Evolutionary conservation across 2,329 filamentous ascomycete genomes (phyloP).

Genomic region (Coniochaeta hoffmannii): DNA sequence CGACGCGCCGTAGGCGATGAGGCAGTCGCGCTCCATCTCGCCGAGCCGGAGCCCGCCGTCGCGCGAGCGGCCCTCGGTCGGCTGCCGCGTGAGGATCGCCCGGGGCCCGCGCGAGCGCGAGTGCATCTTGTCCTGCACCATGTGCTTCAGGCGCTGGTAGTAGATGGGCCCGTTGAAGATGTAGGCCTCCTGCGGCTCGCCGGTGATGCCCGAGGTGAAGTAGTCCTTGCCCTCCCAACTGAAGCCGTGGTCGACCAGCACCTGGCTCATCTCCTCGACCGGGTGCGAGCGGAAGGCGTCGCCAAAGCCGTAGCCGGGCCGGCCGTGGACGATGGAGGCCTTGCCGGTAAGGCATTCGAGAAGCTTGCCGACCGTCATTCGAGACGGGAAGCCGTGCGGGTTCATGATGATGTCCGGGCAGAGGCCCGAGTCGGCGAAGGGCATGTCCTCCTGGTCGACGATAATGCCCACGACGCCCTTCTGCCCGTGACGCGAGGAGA

Average conservation of each 20-base stretch:
- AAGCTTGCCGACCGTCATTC: conserved; percentile 99
- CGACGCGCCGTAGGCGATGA: conserved; percentile 93
- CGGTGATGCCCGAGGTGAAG: conserved; percentile 90
- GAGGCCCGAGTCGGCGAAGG: conserved; percentile 84
- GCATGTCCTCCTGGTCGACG: conserved; percentile 93
- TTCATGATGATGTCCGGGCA: conserved; percentile 99
- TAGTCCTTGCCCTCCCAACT: conserved; percentile 97
- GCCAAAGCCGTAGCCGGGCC: conserved; percentile 75
- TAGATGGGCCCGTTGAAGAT: conserved; percentile 99
- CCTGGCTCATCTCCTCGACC: conserved; percentile 81
- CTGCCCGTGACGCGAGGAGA: conserved; percentile 95
- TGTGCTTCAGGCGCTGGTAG: conserved; percentile 99
- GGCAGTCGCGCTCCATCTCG: conserved; percentile 97
- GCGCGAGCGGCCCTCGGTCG: conserved; percentile 88
- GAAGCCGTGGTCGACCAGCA: conserved; percentile 82
- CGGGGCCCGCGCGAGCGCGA: conserved; percentile 83
- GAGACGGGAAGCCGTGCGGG: conserved; percentile 97
- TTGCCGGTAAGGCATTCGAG: conserved; percentile 93
- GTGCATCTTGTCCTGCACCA: conserved; percentile 99
- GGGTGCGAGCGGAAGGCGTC: conserved; percentile 78
- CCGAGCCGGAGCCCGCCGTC: conserved; percentile 89
- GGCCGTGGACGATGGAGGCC: conserved; percentile 78
- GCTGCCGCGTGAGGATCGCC: conserved; percentile 88
- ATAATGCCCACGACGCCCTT: conserved; percentile 98
- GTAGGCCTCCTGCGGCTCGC: conserved; percentile 88